Evolutionary conservation across 2,329 filamentous ascomycete genomes (phyloP), one percentile per base, ranked within the genome.

Genomic region (Ophiostoma sp.): DNA sequence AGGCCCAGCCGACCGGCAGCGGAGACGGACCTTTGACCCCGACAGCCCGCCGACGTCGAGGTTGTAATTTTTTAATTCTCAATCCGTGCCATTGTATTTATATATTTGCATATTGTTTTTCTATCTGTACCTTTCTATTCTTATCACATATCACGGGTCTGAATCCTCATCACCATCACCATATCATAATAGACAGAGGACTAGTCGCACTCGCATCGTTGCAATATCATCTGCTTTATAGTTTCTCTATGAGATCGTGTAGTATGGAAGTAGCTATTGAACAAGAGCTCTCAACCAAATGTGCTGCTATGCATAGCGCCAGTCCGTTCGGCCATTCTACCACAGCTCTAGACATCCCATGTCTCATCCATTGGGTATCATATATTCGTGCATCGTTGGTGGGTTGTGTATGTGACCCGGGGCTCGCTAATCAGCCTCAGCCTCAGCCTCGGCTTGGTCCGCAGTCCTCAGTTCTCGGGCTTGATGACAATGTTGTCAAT

Each of bases 401-500:
- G 44, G 17, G 44, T 48, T 17, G 44, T 17, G 11, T 41, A 15
- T 13, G 15, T 4, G 39, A 41, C 39, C 10, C 13, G 39, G 2
- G 39, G 15, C 11, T 52, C 2, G 48, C 48, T 31, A 31, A 31
- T 48, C 44, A 48, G 17, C 17, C 20, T 17, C 44, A 17, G n/a
- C n/a, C n/a, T n/a, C n/a, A n/a, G n/a, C n/a, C n/a, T n/a, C n/a
- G n/a, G n/a, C n/a, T n/a, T n/a, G n/a, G 48, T 5, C 8, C 44
- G 1, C 20, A 35, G 8, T 31, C 27, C 48, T 57, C 20, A 20
- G 20, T 31, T 44, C 8, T 10, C n/a, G 17, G 85, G 82, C 74
- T 84, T 80, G 44, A 94, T 78, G 69, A 96, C 89, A 74, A 98
- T 89, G 76, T 99, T 99, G 77, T 99, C 95, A 78, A 99, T 97